Base-by-base conservation (phyloP, 2,329 filamentous ascomycete species). In the Hirsutella rhossiliensis region DNA sequence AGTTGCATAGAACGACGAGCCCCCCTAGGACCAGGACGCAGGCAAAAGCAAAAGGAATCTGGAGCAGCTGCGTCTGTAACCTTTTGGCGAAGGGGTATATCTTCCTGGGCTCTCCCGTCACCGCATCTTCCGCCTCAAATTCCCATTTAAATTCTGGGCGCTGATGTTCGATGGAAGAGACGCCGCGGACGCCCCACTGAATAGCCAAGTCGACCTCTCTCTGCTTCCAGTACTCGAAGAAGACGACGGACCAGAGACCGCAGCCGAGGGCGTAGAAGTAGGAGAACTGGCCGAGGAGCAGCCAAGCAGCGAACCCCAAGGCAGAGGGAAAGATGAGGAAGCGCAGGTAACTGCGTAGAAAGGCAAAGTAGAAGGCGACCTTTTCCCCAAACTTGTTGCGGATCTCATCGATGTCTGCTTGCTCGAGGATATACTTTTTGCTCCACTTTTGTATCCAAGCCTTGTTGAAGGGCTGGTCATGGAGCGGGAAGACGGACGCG, bases 171-270 rank as follows among this genome's bases (percentile, higher is more conserved):
- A 96, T 87, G 41, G 71, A 75, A 4, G 85, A 89, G 1, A 94
- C 88, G 7, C 85, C 84, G 42, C 84, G 80, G 3, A 95, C 88
- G 13, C 85, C 84, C 90, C 90, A 97, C 53, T 87, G 78, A 15
- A 95, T 78, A 9, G 83, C 82, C 8, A 97, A 71, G 57, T 97
- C 89, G 2, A 81, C 71, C 62, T 97, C 87, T 61, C 94, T 87
- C 55, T 90, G 84, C 67, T 94, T 95, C 90, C 90, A 97, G 63
- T 85, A 95, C 60, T 97, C 90, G 45, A 94, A 84, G 58, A 96
- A 96, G 40, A 90, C 68, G 3, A 92, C 80, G 45, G 83, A 83
- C 87, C 89, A 95, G n/a, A 95, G 66, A 30, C 80, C 83, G 57
- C 82, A 89, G 38, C 82, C 72, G 1, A 89, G 62, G 13, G 84